Evolutionary conservation across 345 rosid genomes (phyloP).

Genomic region (Cardamine chenopodiifolia): DNA sequence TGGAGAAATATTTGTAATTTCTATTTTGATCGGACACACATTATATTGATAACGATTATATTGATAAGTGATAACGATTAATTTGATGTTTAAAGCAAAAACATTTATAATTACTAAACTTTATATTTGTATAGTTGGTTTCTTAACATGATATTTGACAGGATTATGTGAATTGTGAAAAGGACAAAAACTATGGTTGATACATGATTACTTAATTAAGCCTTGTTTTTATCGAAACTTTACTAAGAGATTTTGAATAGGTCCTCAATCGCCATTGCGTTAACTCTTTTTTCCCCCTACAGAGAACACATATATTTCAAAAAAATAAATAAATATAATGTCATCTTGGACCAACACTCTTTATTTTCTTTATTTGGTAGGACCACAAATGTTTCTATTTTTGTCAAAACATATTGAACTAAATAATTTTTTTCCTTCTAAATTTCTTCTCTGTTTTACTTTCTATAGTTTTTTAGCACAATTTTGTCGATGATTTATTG

Average conservation of each 20-base stretch:
- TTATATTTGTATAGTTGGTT: neutral
- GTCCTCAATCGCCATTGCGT: neutral
- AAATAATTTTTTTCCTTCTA: neutral
- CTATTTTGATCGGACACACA: neutral
- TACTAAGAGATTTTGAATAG: neutral
- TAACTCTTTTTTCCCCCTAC: neutral
- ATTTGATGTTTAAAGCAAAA: neutral
- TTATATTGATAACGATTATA: neutral
- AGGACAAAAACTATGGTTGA: neutral
- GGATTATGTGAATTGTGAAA: neutral
- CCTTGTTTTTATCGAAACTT: neutral
- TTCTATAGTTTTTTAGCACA: neutral
- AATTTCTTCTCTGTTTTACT: neutral
- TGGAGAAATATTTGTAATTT: neutral
- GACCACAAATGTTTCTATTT: conserved; percentile 11
- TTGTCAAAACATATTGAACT: neutral
- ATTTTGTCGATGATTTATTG: neutral
- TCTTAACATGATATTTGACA: neutral
- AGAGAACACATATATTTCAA: neutral
- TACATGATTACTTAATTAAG: neutral
- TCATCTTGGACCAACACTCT: neutral
- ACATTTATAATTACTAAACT: neutral
- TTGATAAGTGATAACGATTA: neutral
- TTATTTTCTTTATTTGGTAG: neutral
- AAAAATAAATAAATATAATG: neutral